Evolutionary conservation across 345 rosid genomes (phyloP).

Genomic region (Salix arbutifolia): DNA sequence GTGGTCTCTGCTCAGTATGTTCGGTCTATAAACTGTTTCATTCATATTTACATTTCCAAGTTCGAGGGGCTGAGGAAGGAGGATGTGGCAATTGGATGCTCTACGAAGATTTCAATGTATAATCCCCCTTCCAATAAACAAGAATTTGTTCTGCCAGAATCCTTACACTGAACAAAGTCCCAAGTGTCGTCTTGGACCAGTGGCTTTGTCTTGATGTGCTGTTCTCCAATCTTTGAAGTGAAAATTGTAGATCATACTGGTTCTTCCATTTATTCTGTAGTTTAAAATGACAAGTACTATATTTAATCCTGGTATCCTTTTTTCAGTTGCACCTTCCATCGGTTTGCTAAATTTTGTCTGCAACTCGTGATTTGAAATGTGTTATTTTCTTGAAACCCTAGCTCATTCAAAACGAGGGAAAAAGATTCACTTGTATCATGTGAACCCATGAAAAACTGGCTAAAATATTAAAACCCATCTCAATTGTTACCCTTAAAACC

Average conservation of each 20-base stretch:
- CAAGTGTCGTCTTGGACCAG: not conserved
- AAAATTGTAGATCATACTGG: no score
- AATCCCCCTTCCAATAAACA: not conserved
- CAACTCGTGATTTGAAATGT: not conserved
- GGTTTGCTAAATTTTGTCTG: not conserved
- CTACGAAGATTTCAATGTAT: not conserved
- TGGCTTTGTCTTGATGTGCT: not conserved
- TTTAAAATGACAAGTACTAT: no score
- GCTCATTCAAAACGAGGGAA: not conserved
- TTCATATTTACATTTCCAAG: not conserved
- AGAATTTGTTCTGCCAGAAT: not conserved
- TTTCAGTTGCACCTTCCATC: no score
- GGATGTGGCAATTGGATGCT: not conserved
- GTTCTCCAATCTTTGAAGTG: not conserved
- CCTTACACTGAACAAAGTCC: not conserved
- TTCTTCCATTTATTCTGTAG: not conserved
- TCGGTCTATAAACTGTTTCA: slow-evolving; percentile 5
- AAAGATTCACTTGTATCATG: not conserved
- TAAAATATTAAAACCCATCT: no score
- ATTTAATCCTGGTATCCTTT: no score
- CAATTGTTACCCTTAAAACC: no score
- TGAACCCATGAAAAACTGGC: no score
- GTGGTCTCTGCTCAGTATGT: slow-evolving; percentile 1
- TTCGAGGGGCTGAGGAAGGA: slow-evolving; percentile 2
- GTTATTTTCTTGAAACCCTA: not conserved